Evolutionary conservation across 192 early-diverging fungal species (phyloP).

Genomic region (Coemansia sp.): DNA sequence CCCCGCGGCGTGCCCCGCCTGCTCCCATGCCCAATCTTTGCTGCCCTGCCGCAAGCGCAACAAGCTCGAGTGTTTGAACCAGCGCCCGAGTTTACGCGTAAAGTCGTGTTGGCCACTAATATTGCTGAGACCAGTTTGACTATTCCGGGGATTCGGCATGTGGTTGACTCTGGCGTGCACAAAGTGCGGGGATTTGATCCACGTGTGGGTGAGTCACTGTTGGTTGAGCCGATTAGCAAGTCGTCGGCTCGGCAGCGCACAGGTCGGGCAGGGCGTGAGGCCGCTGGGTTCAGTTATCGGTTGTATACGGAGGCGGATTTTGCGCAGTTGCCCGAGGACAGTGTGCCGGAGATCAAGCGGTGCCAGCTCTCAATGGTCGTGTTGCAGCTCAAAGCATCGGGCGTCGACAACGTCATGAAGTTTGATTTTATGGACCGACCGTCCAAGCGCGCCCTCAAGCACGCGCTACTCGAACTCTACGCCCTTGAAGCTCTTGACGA

Average conservation of each 20-base stretch:
- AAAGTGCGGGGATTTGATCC: constrained; percentile 90
- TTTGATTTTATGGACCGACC: constrained; percentile 98
- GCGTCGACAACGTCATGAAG: constrained; percentile 78
- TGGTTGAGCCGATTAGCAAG: constrained; percentile 86
- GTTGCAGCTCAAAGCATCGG: constrained; percentile 87
- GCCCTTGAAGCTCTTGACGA: constrained; percentile 86
- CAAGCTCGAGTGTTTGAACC: constrained; percentile 90
- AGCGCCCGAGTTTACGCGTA: constrained; percentile 80
- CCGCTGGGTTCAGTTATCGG: constrained; percentile 85
- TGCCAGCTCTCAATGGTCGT: constrained; percentile 86
- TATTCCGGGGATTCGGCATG: constrained; percentile 90
- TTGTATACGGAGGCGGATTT: constrained; percentile 88
- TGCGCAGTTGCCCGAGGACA: constrained; percentile 70
- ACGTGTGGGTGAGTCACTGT: constrained; percentile 86
- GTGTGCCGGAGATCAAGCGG: constrained; percentile 91
- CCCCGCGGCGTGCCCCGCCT: constrained; percentile 55
- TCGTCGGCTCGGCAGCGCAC: constrained; percentile 86
- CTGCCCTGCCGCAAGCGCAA: constrained; percentile 82
- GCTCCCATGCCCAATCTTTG: constrained; percentile 88
- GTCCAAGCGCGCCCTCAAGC: constrained; percentile 67
- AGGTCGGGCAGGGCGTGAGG: constrained; percentile 97
- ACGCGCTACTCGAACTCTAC: constrained; percentile 86
- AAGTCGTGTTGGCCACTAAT: constrained; percentile 94
- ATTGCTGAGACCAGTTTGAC: constrained; percentile 99
- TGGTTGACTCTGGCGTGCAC: constrained; percentile 89